Evolutionary conservation across 31 red algal genomes (phyloP), one percentile per base, ranked within the genome.

Genomic region (Odonthalia washingtoniensis): DNA sequence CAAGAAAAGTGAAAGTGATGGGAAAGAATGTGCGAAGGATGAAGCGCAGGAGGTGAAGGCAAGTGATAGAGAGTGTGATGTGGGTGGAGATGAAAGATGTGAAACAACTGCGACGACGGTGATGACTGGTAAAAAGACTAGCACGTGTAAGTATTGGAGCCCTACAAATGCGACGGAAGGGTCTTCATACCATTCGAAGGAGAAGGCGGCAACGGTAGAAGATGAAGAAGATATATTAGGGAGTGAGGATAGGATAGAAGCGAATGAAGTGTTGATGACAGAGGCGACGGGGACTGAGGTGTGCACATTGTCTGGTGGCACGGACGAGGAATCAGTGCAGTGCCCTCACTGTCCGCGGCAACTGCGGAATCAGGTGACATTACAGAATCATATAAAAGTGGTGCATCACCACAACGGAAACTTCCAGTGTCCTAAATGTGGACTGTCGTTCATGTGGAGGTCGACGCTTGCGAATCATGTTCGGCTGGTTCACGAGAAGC

Each of bases 381-480:
- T 90, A 46, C 87, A 90, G 87, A 90, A 90, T 72, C 87, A 90
- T 72, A 77, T 90, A 5, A 44, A 78, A 32, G 87, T 90, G 45
- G 87, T 90, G 52, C 87, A 90, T 27, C 44, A 82, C 27, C 78
- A 83, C 52, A 76, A 67, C 62, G 87, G 87, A 2, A 76, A 67
- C 43, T 90, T 82, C 57, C 78, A 65, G 24, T 90, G 87, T 40
- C 21, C 3, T 9, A 9, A 57, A 57, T 90, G 87, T 62, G 67
- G 68, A 33, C 30, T 69, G 2, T 76, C 77, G 39, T 90, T 90
- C 57, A 83, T 90, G 87, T 90, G 87, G 87, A 46, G 61, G 60
- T 75, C 66, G 30, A 90, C 87, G 87, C 72, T 90, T 16, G 69
- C 74, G 18, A 93, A 93, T 65, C 90, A 93, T 68, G 90, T 87